Evolutionary conservation across 352 stramenopile species (phyloP).

Genomic region (Phytophthora ramorum): DNA sequence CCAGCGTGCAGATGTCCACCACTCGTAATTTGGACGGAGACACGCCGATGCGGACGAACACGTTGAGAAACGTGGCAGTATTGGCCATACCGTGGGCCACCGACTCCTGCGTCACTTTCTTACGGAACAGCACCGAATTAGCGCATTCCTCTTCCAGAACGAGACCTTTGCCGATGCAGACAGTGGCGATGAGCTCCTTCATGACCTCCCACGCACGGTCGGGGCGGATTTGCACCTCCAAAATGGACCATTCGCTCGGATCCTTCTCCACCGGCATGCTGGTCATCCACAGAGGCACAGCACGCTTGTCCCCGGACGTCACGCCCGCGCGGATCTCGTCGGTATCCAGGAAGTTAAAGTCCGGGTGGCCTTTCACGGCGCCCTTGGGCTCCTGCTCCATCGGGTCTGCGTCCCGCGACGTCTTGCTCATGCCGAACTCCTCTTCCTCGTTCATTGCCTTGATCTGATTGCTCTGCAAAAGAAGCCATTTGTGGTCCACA

Average conservation of each 20-base stretch:
- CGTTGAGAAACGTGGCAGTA: slow-evolving; percentile 72
- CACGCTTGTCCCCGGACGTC: slow-evolving; percentile 36
- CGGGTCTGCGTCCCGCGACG: slow-evolving; percentile 65
- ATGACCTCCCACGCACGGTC: slow-evolving; percentile 79
- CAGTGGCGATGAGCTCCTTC: slow-evolving; percentile 78
- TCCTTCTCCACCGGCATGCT: slow-evolving; percentile 69
- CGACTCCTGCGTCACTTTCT: slow-evolving; percentile 65
- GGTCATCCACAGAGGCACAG: slow-evolving; percentile 62
- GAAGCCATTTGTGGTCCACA: not conserved
- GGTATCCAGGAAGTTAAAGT: slow-evolving; percentile 64
- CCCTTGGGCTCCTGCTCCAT: slow-evolving; percentile 63
- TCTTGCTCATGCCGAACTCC: slow-evolving; percentile 77
- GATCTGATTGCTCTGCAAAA: not conserved
- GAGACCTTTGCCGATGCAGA: slow-evolving; percentile 82
- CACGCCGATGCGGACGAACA: slow-evolving; percentile 77
- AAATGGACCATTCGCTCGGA: slow-evolving; percentile 67
- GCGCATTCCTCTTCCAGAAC: slow-evolving; percentile 60
- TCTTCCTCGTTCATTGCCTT: slow-evolving; percentile 59
- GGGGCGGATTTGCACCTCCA: slow-evolving; percentile 73
- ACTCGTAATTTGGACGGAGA: slow-evolving; percentile 80
- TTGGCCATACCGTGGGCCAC: slow-evolving; percentile 75
- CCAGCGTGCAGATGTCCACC: slow-evolving; percentile 69
- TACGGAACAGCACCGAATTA: slow-evolving; percentile 76
- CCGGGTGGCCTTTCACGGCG: slow-evolving; percentile 70
- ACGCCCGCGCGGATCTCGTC: slow-evolving; percentile 42